phyloP scores from a whole-genome alignment of 2,329 filamentous ascomycete genomes.

The Cladosporium oxysporum region DNA sequence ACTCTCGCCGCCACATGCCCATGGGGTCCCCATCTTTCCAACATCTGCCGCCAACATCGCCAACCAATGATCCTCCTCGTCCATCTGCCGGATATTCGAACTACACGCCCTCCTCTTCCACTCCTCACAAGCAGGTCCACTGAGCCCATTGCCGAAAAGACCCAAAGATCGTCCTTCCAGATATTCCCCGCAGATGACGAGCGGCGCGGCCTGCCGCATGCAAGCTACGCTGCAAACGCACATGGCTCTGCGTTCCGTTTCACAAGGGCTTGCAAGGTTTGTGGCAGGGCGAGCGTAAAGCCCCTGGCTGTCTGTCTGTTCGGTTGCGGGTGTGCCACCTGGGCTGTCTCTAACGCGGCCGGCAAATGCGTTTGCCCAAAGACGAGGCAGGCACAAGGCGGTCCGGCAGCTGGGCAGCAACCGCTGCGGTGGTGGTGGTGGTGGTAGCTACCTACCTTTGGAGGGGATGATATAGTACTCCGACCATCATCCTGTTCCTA shows the following conservation, averaged over 20 bases:
- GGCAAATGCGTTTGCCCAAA: slow-evolving; percentile 11
- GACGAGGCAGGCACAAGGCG: not conserved
- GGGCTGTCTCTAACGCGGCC: slow-evolving; percentile 3
- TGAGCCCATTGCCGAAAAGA: slow-evolving; percentile 10
- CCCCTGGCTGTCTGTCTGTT: slow-evolving; percentile 12
- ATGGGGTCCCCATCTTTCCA: slow-evolving; percentile 8
- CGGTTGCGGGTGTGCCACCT: slow-evolving; percentile 13
- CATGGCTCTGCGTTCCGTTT: slow-evolving; percentile 17
- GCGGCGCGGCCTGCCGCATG: slow-evolving; percentile 2
- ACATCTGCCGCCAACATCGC: not conserved
- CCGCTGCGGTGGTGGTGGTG: not conserved
- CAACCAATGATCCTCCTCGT: not conserved
- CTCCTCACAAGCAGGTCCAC: not conserved
- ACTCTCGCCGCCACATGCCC: not conserved
- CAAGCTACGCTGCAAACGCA: slow-evolving; percentile 11
- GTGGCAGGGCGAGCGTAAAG: slow-evolving; percentile 6
- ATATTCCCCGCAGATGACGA: slow-evolving; percentile 16
- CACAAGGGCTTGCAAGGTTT: slow-evolving; percentile 16
- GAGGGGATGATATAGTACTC: not conserved
- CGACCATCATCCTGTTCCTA: not conserved
- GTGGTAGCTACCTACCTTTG: not conserved
- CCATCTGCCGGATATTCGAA: not conserved
- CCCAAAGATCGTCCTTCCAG: not conserved
- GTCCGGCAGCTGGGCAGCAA: not conserved
- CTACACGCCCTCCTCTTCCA: not conserved